Percentiles rank a stretch among this genome's conserved stretches.
Evolutionary conservation across 2,329 filamentous ascomycete genomes (phyloP).

Genomic region (Penicillium sp.): DNA sequence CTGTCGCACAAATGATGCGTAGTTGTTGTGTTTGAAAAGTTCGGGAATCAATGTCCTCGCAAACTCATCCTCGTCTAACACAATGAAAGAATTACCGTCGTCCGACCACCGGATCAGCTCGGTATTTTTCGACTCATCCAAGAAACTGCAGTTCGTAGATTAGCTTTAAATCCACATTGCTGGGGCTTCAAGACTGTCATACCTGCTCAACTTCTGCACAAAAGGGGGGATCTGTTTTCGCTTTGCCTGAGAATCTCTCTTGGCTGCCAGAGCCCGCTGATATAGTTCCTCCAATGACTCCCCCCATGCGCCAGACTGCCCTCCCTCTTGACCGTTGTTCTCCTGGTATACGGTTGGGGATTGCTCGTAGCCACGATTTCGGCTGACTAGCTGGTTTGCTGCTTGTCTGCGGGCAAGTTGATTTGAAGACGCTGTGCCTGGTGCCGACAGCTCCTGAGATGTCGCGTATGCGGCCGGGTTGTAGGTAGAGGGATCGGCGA

Average conservation of each 20-base stretch:
- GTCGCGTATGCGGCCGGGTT: slow-evolving; percentile 33
- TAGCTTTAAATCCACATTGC: background rate
- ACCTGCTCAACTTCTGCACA: slow-evolving; percentile 97
- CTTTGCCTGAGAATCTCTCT: slow-evolving; percentile 83
- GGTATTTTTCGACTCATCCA: slow-evolving; percentile 89
- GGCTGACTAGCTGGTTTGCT: slow-evolving; percentile 39
- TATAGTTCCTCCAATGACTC: slow-evolving; percentile 77
- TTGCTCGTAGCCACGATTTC: slow-evolving; percentile 40
- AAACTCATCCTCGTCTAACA: slow-evolving; percentile 91
- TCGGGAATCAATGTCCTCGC: slow-evolving; percentile 71
- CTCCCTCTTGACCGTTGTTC: slow-evolving; percentile 20
- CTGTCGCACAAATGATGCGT: slow-evolving; percentile 72
- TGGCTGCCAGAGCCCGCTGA: slow-evolving; percentile 74
- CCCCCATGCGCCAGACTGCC: slow-evolving; percentile 43
- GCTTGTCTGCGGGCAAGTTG: slow-evolving; percentile 44
- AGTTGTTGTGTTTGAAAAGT: slow-evolving; percentile 77
- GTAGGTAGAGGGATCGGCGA: slow-evolving; percentile 42
- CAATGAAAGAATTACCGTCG: slow-evolving; percentile 93
- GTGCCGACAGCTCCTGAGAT: slow-evolving; percentile 52
- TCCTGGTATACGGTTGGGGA: slow-evolving; percentile 30
- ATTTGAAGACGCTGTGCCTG: slow-evolving; percentile 39
- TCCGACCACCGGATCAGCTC: slow-evolving; percentile 97
- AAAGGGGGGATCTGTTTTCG: slow-evolving; percentile 96
- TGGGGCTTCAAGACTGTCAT: slow-evolving; percentile 33
- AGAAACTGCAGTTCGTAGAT: slow-evolving; percentile 62